Evolutionary conservation across 2,329 filamentous ascomycete genomes (phyloP), one percentile per base, ranked within the genome.

Genomic region (Cercospora brassicicola): DNA sequence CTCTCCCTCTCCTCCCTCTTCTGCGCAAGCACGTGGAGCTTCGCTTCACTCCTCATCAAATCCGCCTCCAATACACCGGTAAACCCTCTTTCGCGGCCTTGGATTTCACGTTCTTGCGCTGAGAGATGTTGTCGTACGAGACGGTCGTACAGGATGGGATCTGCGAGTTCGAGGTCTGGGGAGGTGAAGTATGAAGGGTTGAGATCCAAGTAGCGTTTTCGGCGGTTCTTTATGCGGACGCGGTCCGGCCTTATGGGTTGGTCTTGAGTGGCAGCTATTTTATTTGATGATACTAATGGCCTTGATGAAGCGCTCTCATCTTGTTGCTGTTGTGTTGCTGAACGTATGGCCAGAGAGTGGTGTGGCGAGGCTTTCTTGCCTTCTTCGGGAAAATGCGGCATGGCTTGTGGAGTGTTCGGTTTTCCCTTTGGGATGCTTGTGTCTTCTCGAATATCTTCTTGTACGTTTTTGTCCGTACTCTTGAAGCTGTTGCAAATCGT

Each of bases 61-160:
- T 94, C 92, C 1, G 91, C 89, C 77, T 96, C 91, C 4, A 96
- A 85, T 11, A 91, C 86, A 26, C 91, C 90, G 0, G 90, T 91
- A 78, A 93, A 95, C 10, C 93, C 93, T 76, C 93, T 93, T 8
- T 83, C 81, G 53, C 87, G 87, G 8, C 89, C 90, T 73, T 94
- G 91, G 6, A 85, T 85, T 76, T 93, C 88, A 63, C 92, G 88
- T 80, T 96, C 92, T 3, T 85, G 83, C 2, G 89, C 81, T 0
- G 89, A 89, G 72, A 94, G 91, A 78, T 93, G 94, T 62, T 88
- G 88, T 62, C 92, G 88, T 68, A 97, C 87, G 26, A 96, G 84
- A 63, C 88, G 86, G 78, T 96, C 91, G 82, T 96, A 96, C 33
- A 96, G 86, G 8, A 94, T 82, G 0, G 93, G 92, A 79, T 95